Evolutionary conservation across 352 stramenopile genomes (phyloP), one percentile per base, ranked within the genome.

Genomic region (Saprolegnia parasitica): DNA sequence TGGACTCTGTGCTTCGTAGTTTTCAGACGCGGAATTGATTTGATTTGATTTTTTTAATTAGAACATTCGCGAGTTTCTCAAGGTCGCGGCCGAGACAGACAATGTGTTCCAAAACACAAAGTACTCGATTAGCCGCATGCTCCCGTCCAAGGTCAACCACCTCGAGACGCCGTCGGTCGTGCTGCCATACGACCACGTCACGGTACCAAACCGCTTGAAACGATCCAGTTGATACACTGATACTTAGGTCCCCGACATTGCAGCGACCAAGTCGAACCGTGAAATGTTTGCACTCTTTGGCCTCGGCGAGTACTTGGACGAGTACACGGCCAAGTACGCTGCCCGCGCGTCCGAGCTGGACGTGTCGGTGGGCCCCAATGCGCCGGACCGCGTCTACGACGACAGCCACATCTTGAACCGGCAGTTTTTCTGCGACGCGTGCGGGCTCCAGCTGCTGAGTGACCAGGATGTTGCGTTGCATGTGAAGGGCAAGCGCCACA

Each of bases 81-180:
- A 82, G 56, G 76, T 80, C 45, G 78, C 84, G 0, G 87, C 84
- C 8, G 85, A 93, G 77, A 87, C 77, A 4, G 88, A 96, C 78
- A 95, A 95, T 49, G 81, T 93, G 56, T 95, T 85, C 57, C 86
- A 94, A 62, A 97, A 96, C 77, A 91, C 87, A 68, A 97, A 97
- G 81, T 97, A 97, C 82, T 93, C 81, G 45, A 71, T 95, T 37
- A 89, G 78, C 66, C 81, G 87, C 29, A 95, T 95, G 87, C 73
- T 95, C 23, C 85, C 87, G 24, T 78, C 74, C 65, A 91, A 87
- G 47, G 75, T 76, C 26, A 81, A 89, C 47, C 18, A 20, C 42
- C 42, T 49, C 42, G 52, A 60, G 35, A n/a, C 35, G 24, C 52
- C 52, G 16, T 40, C 24, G 20, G 52, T 60, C 11, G 52, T 60